These are phyloP conservation scores for Dentipellis fragilis DNA, from an alignment of 768 basidiomycete species.

Conservation along the genomic window DNA sequence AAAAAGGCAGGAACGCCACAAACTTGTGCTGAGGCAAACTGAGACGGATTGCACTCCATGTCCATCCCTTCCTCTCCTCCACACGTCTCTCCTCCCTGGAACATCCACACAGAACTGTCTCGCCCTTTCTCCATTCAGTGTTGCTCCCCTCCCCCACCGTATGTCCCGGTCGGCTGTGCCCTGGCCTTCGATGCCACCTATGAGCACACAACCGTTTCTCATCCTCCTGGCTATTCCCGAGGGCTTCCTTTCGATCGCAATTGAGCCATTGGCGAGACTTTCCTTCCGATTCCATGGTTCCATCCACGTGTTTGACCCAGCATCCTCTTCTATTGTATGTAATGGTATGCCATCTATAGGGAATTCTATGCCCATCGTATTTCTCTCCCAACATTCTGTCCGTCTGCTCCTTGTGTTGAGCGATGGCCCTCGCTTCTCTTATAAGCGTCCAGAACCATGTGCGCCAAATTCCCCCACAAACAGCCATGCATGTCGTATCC, in stretches of 20 bases:
- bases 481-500: conserved; percentile 24
- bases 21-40: too few relatives aligned
- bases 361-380: neutral
- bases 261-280: neutral
- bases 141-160: too few relatives aligned
- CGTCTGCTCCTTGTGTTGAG: neutral
- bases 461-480: neutral
- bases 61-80: too few relatives aligned
- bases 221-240: neutral
- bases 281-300: neutral
- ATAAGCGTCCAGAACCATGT: neutral
- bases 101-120: too few relatives aligned
- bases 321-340: neutral
- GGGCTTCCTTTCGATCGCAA: neutral
- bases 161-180: too few relatives aligned
- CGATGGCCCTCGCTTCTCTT: neutral
- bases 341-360: neutral
- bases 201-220: neutral
- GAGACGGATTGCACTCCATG: too few relatives aligned
- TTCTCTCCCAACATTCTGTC: neutral
- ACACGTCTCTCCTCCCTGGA: too few relatives aligned
- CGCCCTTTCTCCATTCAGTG: too few relatives aligned
- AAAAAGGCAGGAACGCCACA: too few relatives aligned
- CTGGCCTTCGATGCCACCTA: neutral
- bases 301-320: neutral